These are phyloP conservation scores for Aquilaria malaccensis DNA, from an alignment of 345 rosid genomes.

Conservation along the genomic window DNA sequence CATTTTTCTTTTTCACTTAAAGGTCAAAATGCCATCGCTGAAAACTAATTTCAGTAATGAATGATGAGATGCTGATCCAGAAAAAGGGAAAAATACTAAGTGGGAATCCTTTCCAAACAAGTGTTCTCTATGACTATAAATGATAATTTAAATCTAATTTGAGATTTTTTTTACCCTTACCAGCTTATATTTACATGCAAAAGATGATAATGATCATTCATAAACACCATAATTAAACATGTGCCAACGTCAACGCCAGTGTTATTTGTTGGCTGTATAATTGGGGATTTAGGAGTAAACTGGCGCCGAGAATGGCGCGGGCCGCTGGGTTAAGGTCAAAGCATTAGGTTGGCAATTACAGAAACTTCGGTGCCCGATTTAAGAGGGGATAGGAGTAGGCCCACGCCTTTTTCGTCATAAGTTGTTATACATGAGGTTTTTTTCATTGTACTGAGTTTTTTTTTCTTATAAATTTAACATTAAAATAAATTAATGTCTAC, in stretches of 20 bases:
- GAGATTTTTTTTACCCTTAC: background rate
- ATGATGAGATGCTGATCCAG: too few relatives aligned
- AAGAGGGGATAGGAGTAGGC: conserved; percentile 13
- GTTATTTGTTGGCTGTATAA: background rate
- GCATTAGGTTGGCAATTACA: conserved; percentile 21
- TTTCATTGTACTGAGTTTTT: conserved; percentile 4
- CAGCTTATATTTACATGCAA: background rate
- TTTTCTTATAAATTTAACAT: too few relatives aligned
- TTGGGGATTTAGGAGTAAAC: conserved; percentile 3
- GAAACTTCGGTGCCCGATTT: background rate
- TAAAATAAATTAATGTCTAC: too few relatives aligned
- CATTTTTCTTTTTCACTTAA: too few relatives aligned
- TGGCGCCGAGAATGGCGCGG: conserved; percentile 44
- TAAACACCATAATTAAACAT: too few relatives aligned
- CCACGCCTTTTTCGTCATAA: background rate
- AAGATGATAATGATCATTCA: too few relatives aligned
- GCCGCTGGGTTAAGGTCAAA: conserved; percentile 27
- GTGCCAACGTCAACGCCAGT: background rate
- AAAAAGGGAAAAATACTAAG: too few relatives aligned
- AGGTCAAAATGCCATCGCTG: too few relatives aligned
- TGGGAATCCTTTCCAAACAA: too few relatives aligned
- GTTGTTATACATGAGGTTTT: conserved; percentile 3
- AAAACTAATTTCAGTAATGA: too few relatives aligned
- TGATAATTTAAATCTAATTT: too few relatives aligned
- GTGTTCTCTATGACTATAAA: too few relatives aligned